Evolutionary conservation across 1,284 basidiomycete species (phyloP).

Genomic region (Rhizopogon parksii): DNA sequence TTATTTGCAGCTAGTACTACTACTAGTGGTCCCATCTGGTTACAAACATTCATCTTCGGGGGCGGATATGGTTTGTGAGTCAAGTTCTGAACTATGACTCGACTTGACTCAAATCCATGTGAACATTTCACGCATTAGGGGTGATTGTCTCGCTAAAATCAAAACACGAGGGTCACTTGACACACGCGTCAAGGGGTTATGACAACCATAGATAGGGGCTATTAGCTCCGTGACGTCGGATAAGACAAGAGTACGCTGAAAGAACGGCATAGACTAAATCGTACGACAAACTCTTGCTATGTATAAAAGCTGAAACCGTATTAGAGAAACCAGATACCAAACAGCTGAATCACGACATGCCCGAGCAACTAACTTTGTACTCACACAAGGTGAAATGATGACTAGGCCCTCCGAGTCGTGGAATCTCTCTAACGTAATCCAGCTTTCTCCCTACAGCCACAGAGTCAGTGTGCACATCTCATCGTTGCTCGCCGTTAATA

Average conservation of each 20-base stretch:
- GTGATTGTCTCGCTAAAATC: not conserved
- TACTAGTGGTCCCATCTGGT: not conserved
- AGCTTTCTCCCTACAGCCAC: slow-evolving; percentile 9
- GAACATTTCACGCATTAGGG: not conserved
- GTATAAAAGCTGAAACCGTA: not conserved
- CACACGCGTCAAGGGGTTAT: not conserved
- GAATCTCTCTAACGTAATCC: too few species aligned
- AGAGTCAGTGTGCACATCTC: slow-evolving; percentile 4
- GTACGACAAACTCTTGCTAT: not conserved
- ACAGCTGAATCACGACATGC: not conserved
- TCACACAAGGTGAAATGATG: slow-evolving; percentile 2
- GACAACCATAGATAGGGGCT: not conserved
- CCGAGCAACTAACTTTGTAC: slow-evolving; percentile 10
- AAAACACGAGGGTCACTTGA: not conserved
- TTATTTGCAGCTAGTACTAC: not conserved
- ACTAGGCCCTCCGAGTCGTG: not conserved
- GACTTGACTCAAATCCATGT: not conserved
- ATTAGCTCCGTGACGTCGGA: not conserved
- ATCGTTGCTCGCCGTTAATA: not conserved
- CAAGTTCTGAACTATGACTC: not conserved
- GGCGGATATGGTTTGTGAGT: not conserved
- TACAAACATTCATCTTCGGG: not conserved
- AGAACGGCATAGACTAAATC: not conserved
- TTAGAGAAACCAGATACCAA: not conserved
- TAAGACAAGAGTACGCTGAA: not conserved